Conservation (phyloP, 2,329 filamentous ascomycete genomes). For the Simplicillium aogashimaense region DNA sequence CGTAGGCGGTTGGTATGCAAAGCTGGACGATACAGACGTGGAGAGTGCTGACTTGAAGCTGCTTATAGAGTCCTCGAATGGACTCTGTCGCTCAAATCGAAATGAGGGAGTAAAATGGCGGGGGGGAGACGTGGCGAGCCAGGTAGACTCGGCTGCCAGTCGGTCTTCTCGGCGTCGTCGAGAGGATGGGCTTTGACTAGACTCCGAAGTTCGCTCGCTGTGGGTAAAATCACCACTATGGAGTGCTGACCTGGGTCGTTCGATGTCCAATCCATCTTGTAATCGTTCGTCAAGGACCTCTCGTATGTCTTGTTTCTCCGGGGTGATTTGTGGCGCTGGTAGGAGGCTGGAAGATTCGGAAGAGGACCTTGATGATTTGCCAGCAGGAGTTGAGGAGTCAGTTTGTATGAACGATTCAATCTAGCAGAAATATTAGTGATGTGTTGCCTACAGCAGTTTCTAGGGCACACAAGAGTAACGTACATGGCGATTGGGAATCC, state of each 20-base stretch:
- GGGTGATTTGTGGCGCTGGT: conserved; percentile 36
- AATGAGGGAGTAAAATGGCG: conserved; percentile 36
- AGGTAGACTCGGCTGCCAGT: conserved; percentile 21
- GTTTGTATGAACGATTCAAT: conserved; percentile 26
- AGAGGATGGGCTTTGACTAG: conserved; percentile 10
- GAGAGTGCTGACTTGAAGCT: conserved; percentile 45
- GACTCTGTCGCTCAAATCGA: conserved; percentile 24
- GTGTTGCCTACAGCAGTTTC: neutral
- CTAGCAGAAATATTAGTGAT: conserved; percentile 15
- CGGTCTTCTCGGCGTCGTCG: conserved; percentile 9
- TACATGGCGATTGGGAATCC: conserved; percentile 58
- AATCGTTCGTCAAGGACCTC: conserved; percentile 27
- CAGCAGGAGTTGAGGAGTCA: conserved; percentile 6
- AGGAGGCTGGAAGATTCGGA: conserved; percentile 30
- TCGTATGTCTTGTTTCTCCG: conserved; percentile 26
- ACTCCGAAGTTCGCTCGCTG: conserved; percentile 12
- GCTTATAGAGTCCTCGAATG: conserved; percentile 20
- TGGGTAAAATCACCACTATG: conserved; percentile 58
- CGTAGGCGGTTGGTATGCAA: conserved; percentile 78
- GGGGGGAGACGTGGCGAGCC: conserved; percentile 48
- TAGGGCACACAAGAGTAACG: conserved; percentile 11
- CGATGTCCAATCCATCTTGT: conserved; percentile 54
- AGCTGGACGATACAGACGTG: conserved; percentile 68
- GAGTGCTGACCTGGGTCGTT: conserved; percentile 69
- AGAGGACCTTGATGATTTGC: conserved; percentile 17